Evolutionary conservation across 164 flowering plant genomes (phyloP).

Genomic region (Sextonia rubra): DNA sequence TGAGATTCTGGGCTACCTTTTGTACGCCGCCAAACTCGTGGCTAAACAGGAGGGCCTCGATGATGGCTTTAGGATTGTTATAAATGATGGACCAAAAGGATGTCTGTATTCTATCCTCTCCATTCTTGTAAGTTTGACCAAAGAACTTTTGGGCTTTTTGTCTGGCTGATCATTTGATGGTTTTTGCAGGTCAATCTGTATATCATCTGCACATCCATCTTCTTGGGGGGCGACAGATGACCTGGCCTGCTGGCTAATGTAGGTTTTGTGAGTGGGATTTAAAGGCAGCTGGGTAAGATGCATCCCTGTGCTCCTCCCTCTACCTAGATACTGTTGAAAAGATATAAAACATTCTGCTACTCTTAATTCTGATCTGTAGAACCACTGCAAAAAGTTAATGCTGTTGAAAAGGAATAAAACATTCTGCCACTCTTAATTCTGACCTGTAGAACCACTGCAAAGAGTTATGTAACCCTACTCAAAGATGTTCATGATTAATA

Average conservation of each 20-base stretch:
- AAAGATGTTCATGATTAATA: background rate
- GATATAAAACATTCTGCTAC: background rate
- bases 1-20: constrained; percentile 84
- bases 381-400: background rate
- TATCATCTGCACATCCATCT: constrained; percentile 90
- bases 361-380: background rate
- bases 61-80: constrained; percentile 85
- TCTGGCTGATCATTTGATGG: background rate
- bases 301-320: background rate
- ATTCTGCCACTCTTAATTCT: background rate
- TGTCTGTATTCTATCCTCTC: constrained; percentile 35
- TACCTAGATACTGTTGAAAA: background rate
- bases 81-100: constrained; percentile 92
- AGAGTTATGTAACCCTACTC: background rate
- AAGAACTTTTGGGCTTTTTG: background rate
- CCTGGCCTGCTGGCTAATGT: constrained; percentile 94
- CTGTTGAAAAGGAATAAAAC: background rate
- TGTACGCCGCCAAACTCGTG: constrained; percentile 77
- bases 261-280: background rate
- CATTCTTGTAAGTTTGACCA: background rate
- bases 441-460: background rate
- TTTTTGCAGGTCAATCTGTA: constrained; percentile 83
- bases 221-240: constrained; percentile 94
- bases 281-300: background rate
- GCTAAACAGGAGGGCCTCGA: constrained; percentile 97